Evolutionary conservation across 305 asterid genomes (phyloP).

Genomic region (Fraxinus albicans): DNA sequence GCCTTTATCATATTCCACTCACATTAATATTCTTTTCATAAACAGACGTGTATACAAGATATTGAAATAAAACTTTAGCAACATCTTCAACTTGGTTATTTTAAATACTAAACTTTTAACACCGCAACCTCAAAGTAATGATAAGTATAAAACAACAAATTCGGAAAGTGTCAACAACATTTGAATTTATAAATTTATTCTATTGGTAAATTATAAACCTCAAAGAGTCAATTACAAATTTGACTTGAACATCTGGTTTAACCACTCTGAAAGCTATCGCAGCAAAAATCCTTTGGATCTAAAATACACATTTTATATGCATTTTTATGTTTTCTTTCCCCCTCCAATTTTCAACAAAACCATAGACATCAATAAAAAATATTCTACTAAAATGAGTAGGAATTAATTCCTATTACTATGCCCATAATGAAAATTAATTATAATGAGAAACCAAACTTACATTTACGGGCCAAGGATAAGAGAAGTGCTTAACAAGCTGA

Average conservation of each 20-base stretch:
- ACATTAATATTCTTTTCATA: not conserved
- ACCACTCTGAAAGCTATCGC: not conserved
- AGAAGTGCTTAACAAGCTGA: constrained; percentile 56
- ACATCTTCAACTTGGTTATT: not conserved
- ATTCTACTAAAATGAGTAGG: not conserved
- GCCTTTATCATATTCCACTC: not conserved
- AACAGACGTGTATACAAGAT: not conserved
- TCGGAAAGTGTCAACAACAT: not conserved
- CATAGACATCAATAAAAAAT: not conserved
- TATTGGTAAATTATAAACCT: not conserved
- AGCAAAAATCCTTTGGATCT: not conserved
- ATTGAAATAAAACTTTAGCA: not conserved
- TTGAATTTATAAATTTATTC: not conserved
- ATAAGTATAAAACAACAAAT: not conserved
- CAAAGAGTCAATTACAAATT: not conserved
- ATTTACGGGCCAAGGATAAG: constrained; percentile 64
- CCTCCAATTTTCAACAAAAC: not conserved
- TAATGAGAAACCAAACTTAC: constrained; percentile 25
- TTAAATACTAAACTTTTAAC: not conserved
- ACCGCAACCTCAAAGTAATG: not conserved
- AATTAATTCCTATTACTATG: not conserved
- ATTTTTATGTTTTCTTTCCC: not conserved
- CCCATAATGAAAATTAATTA: not conserved
- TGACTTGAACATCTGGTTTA: not conserved
- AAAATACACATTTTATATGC: not conserved